Base-by-base conservation (phyloP, 139 green algal species). In the Coelastrella sp. region DNA sequence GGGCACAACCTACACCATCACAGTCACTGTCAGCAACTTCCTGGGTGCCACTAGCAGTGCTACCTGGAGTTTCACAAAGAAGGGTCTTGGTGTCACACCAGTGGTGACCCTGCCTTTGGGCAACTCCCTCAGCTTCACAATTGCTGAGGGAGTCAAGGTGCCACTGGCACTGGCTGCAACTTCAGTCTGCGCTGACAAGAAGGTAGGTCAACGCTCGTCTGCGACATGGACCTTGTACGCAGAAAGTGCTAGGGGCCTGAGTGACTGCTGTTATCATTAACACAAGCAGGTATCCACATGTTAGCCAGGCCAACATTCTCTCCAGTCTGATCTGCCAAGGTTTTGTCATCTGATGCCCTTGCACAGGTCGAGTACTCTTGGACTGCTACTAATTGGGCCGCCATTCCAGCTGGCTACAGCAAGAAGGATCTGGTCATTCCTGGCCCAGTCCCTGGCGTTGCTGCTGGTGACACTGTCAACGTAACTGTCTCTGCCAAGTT, bases 361-460 rank as follows among this genome's bases (percentile, higher is more conserved):
- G 19, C 68, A n/a, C 81, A 86, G 81, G 81, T 86, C 24, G 59
- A 58, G n/a, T 86, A 56, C 59, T 19, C 49, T 7, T 86, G 81
- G 81, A 27, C 59, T 22, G 11, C 81, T 10, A 12, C 20, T 24
- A 11, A 22, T 57, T 85, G 79, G 79, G 8, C 57, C 17, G 79
- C 79, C 79, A 70, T 75, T 8, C 81, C 81, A n/a, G 7, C 59
- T 12, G 60, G 60, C 10, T 86, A 86, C n/a, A 86, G 56, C n/a
- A 57, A 74, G n/a, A 86, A 86, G n/a, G 81, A 86, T n/a, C 59
- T 86, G 59, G 59, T 86, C 81, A 86, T 86, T 68, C 60, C 81
- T 74, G 81, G 81, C 15, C 81, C 81, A 65, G 81, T 86, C 10
- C 81, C 81, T 49, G 79, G 57, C 8, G 20, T 20, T 19, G 8